Percentiles rank a stretch among this genome's conserved stretches.
Conservation (phyloP, 2,329 filamentous ascomycete species). For the Fusarium marasasianum region DNA sequence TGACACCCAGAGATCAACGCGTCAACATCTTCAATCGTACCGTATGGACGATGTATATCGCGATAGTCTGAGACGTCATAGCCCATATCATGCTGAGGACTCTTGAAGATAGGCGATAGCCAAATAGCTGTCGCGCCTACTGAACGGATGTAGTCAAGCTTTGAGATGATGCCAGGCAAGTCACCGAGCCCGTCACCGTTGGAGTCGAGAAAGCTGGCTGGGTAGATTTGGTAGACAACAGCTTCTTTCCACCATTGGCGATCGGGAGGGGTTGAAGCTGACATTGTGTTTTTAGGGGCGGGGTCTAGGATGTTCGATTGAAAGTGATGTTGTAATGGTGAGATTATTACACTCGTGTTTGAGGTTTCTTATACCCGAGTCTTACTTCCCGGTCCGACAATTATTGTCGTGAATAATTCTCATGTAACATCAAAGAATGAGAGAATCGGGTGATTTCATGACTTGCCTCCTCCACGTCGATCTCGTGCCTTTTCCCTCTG, state of each 20-base stretch:
- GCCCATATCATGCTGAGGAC: constrained; percentile 69
- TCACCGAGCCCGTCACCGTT: constrained; percentile 38
- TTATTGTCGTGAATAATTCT: not conserved
- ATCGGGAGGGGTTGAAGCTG: not conserved
- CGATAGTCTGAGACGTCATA: constrained; percentile 72
- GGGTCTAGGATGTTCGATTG: not conserved
- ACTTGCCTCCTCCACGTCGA: not conserved
- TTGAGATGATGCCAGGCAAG: constrained; percentile 37
- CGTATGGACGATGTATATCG: constrained; percentile 59
- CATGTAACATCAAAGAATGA: not conserved
- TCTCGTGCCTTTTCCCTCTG: not conserved
- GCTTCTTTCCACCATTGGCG: constrained; percentile 37
- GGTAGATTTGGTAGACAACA: constrained; percentile 50
- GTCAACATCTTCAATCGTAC: constrained; percentile 72
- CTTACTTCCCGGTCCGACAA: not conserved
- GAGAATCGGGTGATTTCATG: not conserved
- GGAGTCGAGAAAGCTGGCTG: constrained; percentile 38
- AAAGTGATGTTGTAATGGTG: not conserved
- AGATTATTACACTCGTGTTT: not conserved
- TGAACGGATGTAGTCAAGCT: constrained; percentile 42
- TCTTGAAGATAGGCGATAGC: constrained; percentile 44
- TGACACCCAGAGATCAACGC: constrained; percentile 68
- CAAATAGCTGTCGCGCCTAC: constrained; percentile 35
- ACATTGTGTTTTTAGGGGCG: not conserved
- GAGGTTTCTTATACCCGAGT: not conserved